Conservation (phyloP, 139 green algal species). For the Micractinium conductrix region DNA sequence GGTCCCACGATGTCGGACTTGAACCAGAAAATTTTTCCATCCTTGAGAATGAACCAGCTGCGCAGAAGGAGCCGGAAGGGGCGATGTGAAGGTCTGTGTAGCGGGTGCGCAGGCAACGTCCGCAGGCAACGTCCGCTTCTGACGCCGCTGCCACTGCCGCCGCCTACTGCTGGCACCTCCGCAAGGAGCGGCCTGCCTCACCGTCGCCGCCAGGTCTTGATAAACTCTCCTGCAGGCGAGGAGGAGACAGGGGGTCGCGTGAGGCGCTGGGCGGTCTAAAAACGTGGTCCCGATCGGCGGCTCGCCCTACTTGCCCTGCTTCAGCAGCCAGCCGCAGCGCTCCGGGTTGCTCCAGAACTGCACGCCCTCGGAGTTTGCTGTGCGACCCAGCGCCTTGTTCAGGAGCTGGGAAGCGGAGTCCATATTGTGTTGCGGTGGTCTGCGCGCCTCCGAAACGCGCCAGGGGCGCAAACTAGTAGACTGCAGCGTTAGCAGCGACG, state of each 20-base stretch:
- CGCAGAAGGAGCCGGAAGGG: not conserved
- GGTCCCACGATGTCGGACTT: slow-evolving; percentile 87
- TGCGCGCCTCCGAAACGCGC: too few relatives aligned
- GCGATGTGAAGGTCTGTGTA: not conserved
- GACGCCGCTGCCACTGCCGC: not conserved
- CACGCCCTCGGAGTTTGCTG: slow-evolving; percentile 63
- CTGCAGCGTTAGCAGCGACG: too few relatives aligned
- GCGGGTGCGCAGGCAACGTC: not conserved
- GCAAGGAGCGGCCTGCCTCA: slow-evolving; percentile 22
- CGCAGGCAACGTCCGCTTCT: too few relatives aligned
- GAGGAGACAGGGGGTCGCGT: too few relatives aligned
- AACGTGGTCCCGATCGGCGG: not conserved
- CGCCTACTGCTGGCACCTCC: not conserved
- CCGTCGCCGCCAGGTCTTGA: slow-evolving; percentile 94
- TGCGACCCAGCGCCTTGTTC: slow-evolving; percentile 55
- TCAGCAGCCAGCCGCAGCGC: slow-evolving; percentile 90
- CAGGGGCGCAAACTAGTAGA: too few relatives aligned
- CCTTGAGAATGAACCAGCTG: slow-evolving; percentile 98
- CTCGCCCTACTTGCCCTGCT: slow-evolving; percentile 79
- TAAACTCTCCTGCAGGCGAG: slow-evolving; percentile 87
- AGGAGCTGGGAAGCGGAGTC: slow-evolving; percentile 44
- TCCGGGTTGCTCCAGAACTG: slow-evolving; percentile 92
- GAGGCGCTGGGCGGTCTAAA: too few relatives aligned
- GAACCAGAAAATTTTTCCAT: slow-evolving; percentile 99
- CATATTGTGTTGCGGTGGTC: too few relatives aligned